phyloP scores from a whole-genome alignment of 768 basidiomycete genomes.

The Lepiota venenata region DNA sequence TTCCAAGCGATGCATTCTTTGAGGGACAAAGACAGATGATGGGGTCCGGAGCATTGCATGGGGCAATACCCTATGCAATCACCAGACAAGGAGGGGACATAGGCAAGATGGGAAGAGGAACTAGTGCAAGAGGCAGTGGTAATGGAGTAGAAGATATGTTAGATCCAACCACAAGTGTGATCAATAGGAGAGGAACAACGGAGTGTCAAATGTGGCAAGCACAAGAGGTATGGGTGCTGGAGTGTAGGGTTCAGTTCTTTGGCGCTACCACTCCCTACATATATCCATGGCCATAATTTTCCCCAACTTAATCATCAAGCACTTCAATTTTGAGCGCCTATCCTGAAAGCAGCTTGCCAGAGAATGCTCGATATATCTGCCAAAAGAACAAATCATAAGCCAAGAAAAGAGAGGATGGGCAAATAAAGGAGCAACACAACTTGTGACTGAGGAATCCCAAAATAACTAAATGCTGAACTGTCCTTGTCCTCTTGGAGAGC shows the following conservation, averaged over 20 bases:
- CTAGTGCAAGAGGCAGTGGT: background rate
- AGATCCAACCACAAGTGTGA: background rate
- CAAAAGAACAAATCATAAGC: no score
- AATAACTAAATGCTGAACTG: no score
- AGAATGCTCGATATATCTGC: no score
- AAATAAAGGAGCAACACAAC: no score
- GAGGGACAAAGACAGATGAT: slow-evolving; percentile 72
- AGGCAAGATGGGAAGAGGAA: background rate
- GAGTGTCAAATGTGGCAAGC: background rate
- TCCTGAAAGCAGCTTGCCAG: no score
- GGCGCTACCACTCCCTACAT: no score
- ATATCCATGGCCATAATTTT: no score
- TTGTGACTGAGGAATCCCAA: no score
- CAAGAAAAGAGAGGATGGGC: no score
- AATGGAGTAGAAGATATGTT: background rate
- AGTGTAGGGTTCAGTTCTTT: background rate
- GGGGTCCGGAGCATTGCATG: slow-evolving; percentile 81
- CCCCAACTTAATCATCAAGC: no score
- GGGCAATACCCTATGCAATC: slow-evolving; percentile 60
- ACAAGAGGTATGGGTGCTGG: background rate
- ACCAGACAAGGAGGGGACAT: slow-evolving; percentile 11
- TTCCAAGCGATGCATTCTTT: slow-evolving; percentile 45
- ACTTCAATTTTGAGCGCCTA: no score
- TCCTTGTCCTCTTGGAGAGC: no score
- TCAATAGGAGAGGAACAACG: background rate